Conservation (phyloP, 2,329 filamentous ascomycete genomes). For the Cercospora berteroae region DNA sequence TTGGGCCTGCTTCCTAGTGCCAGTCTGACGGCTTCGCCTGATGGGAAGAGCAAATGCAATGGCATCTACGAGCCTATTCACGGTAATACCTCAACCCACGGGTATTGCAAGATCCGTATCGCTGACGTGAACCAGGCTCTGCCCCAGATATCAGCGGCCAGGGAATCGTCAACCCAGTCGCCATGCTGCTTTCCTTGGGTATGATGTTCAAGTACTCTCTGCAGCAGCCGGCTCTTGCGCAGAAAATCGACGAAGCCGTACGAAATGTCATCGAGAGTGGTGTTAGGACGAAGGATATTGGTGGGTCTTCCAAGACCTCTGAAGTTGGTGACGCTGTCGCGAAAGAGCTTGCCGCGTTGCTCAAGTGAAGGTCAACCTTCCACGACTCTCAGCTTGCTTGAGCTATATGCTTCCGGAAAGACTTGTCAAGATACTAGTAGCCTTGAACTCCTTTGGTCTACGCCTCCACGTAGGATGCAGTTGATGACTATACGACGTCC, state of each 20-base stretch:
- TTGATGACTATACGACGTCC: background rate
- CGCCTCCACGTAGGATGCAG: background rate
- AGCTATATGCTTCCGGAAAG: background rate
- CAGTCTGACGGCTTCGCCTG: slow-evolving; percentile 79
- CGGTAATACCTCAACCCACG: slow-evolving; percentile 54
- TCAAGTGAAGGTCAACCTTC: slow-evolving; percentile 1
- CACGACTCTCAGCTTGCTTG: background rate
- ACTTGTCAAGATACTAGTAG: background rate
- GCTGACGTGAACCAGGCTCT: slow-evolving; percentile 54
- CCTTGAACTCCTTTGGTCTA: background rate
- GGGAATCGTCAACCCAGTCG: slow-evolving; percentile 80
- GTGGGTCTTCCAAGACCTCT: slow-evolving; percentile 68
- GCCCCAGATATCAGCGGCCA: slow-evolving; percentile 92
- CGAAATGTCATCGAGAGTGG: slow-evolving; percentile 75
- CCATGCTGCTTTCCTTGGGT: slow-evolving; percentile 84
- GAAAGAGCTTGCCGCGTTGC: slow-evolving; percentile 57
- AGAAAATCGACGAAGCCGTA: slow-evolving; percentile 78
- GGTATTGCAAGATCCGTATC: background rate
- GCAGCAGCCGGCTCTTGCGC: slow-evolving; percentile 71
- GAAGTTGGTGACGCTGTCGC: slow-evolving; percentile 83
- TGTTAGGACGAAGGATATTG: slow-evolving; percentile 79
- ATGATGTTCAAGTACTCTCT: slow-evolving; percentile 98
- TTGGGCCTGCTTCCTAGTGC: slow-evolving; percentile 86
- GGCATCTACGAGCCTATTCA: slow-evolving; percentile 98
- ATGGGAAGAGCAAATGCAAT: slow-evolving; percentile 79